Evolutionary conservation across 371 early-diverging fungal species (phyloP), one percentile per base, ranked within the genome.

Genomic region (Haplosporangium sp.): DNA sequence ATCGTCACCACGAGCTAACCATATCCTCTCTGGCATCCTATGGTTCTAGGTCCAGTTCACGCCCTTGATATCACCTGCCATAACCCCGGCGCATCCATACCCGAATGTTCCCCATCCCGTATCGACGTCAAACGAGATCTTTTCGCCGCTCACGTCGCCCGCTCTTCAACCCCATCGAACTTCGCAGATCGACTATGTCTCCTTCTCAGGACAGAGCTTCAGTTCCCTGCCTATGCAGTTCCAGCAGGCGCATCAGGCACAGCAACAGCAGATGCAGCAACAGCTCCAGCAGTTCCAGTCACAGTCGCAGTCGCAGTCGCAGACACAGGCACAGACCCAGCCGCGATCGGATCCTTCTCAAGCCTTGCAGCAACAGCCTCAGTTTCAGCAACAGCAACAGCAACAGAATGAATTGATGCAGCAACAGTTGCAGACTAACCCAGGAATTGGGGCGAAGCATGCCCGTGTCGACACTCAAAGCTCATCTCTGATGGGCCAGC

Each of bases 61-160:
- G 18, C 92, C 92, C 0, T 75, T 92, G 37, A 86, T 89, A 23
- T 92, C 92, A 16, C 90, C 92, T 13, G 90, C 89, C 10, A 88
- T 90, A 65, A 87, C 87, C 18, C 91, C 92, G 5, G 83, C 84
- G 42, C 57, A 69, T 52, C 69, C 69, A 20, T 88, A 85, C 70
- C 67, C 83, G 53, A 63, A 73, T 20, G 47, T 80, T 65, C 73
- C 74, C 37, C 73, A 83, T 5, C 59, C 72, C 7, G 42, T 69
- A 63, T 60, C 70, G 1, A 64, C 80, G 1, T 37, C 58, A 14
- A 69, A 64, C 36, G 68, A 84, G 47, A 77, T 65, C 45, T 89
- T 90, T 69, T 88, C 87, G 14, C 92, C 92, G 4, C 64, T 92
- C 0, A 85, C 92, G 8, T 92, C 92, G 1, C 92, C 92, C 14